Evolutionary conservation across 148 eudicot species (phyloP).

Genomic region (Spergularia bocconei): DNA sequence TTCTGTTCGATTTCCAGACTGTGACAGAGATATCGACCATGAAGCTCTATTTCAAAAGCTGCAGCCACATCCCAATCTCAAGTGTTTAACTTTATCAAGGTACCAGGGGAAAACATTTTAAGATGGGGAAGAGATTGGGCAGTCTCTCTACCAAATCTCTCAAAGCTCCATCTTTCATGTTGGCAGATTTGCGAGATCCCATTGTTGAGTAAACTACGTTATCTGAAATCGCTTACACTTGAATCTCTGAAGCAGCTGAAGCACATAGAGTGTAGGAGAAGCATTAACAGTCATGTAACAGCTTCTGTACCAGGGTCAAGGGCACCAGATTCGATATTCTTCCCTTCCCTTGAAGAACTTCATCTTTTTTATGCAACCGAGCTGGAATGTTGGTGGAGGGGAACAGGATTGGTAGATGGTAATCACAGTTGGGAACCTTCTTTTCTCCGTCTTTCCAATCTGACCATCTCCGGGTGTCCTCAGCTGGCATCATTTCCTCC

Average conservation of each 20-base stretch:
- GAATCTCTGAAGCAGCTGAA: not conserved
- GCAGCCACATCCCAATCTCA: constrained; percentile 23
- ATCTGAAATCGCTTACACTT: constrained; percentile 9
- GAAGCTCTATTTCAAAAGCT: constrained; percentile 18
- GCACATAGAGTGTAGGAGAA: constrained; percentile 10
- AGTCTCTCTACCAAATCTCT: no score
- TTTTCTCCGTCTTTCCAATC: constrained; percentile 10
- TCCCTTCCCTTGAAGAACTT: constrained; percentile 19
- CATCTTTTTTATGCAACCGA: not conserved
- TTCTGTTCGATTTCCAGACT: not conserved
- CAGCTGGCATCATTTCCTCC: constrained; percentile 14
- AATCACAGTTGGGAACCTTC: not conserved
- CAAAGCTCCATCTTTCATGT: constrained; percentile 13
- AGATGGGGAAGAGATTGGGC: not conserved
- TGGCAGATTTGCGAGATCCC: constrained; percentile 1
- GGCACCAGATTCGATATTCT: not conserved
- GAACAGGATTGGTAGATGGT: not conserved
- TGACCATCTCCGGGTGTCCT: not conserved
- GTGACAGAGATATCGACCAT: not conserved
- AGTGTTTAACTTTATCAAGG: constrained; percentile 7
- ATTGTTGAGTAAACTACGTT: constrained; percentile 8
- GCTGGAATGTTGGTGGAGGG: constrained; percentile 29
- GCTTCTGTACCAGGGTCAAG: not conserved
- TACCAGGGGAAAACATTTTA: constrained; percentile 18
- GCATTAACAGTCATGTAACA: not conserved